Evolutionary conservation across 805 yeast species (phyloP).

Genomic region (Starmerella ratchasimensis): DNA sequence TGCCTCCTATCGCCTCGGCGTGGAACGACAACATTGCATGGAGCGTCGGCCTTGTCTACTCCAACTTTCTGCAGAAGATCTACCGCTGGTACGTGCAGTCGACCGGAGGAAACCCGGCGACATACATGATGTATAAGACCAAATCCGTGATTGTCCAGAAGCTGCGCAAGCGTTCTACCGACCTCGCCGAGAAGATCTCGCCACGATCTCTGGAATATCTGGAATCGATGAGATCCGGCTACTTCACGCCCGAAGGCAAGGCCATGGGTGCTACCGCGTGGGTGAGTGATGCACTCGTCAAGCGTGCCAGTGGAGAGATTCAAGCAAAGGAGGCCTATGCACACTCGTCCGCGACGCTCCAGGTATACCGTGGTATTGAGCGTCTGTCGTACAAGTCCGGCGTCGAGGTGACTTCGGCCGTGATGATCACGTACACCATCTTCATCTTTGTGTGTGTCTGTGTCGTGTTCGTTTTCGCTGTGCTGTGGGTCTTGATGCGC

Average conservation of each 20-base stretch:
- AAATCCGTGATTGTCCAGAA: conserved; percentile 63
- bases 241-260: conserved; percentile 4
- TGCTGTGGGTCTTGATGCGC: conserved; percentile 36
- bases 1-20: conserved; percentile 84
- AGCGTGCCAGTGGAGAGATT: conserved; percentile 13
- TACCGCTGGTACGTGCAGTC: conserved; percentile 90
- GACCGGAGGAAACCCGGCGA: conserved; percentile 77
- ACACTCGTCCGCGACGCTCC: conserved; percentile 28
- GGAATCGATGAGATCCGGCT: not conserved
- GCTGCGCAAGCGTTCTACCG: conserved; percentile 21
- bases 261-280: not conserved
- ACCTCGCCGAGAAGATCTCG: conserved; percentile 1
- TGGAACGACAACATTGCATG: conserved; percentile 89
- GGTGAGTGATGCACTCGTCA: conserved; percentile 1
- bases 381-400: conserved; percentile 64
- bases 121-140: conserved; percentile 44
- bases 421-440: conserved; percentile 75
- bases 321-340: conserved; percentile 19
- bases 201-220: conserved; percentile 12
- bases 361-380: conserved; percentile 73
- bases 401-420: conserved; percentile 74
- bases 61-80: conserved; percentile 68
- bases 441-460: conserved; percentile 67
- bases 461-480: conserved; percentile 45
- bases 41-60: conserved; percentile 83